phyloP scores from a whole-genome alignment of 176 grass and related monocot genomes.

The Paspalum vaginatum region DNA sequence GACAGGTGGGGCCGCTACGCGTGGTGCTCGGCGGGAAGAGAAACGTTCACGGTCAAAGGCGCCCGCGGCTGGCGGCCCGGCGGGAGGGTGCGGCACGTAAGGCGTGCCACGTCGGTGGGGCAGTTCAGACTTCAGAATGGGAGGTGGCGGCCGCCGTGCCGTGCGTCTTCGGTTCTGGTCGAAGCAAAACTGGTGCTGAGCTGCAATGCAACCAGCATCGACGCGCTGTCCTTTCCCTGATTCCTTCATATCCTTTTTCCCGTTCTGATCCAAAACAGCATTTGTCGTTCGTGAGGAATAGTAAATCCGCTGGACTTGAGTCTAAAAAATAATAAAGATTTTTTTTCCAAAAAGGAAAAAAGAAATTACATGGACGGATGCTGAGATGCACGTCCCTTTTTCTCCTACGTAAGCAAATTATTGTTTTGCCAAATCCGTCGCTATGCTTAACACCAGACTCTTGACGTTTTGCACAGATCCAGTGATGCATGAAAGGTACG shows the following conservation, averaged over 20 bases:
- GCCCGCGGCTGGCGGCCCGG: not conserved
- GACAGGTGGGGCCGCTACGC: not conserved
- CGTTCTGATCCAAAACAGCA: not conserved
- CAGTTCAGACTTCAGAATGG: not conserved
- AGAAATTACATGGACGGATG: not conserved
- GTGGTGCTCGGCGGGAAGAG: not conserved
- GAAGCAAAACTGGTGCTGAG: conserved; percentile 4
- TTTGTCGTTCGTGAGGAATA: not conserved
- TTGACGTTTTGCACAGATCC: not conserved
- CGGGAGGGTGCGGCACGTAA: conserved; percentile 37
- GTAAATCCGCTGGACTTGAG: not conserved
- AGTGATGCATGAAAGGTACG: conserved; percentile 1
- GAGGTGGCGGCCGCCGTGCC: too few species aligned
- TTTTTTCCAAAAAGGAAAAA: not conserved
- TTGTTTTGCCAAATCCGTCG: not conserved
- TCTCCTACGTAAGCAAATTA: not conserved
- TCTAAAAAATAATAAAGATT: not conserved
- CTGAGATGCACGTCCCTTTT: not conserved
- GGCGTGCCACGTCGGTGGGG: conserved; percentile 33
- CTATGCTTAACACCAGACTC: conserved; percentile 1
- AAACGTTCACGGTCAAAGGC: conserved; percentile 4
- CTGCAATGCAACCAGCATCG: not conserved
- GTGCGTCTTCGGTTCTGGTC: not conserved
- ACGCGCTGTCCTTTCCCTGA: not conserved
- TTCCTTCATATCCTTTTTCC: not conserved